Percentiles rank a stretch among this genome's conserved stretches.
phyloP scores from a whole-genome alignment of 805 yeast genomes.

The Candida nonsorbophila region DNA sequence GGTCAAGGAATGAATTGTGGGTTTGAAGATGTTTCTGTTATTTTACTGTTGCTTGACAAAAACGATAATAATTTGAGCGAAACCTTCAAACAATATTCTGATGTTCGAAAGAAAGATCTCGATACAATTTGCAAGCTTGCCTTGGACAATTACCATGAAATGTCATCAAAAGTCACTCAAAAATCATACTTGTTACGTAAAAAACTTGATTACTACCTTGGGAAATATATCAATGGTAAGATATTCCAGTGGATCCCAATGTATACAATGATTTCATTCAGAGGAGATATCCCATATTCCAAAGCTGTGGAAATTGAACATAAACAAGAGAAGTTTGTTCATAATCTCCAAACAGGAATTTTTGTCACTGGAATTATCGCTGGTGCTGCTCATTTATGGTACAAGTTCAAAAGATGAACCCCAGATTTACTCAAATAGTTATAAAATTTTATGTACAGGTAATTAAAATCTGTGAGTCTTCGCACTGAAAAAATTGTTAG shows the following conservation, averaged over 20 bases:
- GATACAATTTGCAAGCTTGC: slow-evolving; percentile 76
- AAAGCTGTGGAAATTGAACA: slow-evolving; percentile 52
- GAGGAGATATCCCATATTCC: slow-evolving; percentile 76
- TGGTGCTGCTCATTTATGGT: no score
- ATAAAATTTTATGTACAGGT: no score
- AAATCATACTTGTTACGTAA: slow-evolving; percentile 59
- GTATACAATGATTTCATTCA: slow-evolving; percentile 88
- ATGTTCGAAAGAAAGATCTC: slow-evolving; percentile 57
- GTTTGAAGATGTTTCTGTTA: slow-evolving; percentile 77
- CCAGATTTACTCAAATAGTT: no score
- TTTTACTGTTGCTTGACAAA: slow-evolving; percentile 44
- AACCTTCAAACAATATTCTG: slow-evolving; percentile 55
- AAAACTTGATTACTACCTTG: slow-evolving; percentile 59
- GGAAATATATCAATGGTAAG: slow-evolving; percentile 47
- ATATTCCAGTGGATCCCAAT: slow-evolving; percentile 67
- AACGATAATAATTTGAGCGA: slow-evolving; percentile 29
- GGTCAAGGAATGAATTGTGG: slow-evolving; percentile 98
- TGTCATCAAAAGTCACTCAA: slow-evolving; percentile 76
- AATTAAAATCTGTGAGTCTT: no score
- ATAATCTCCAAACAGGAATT: no score
- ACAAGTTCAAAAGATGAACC: no score
- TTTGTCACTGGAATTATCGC: no score
- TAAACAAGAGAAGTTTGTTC: slow-evolving; percentile 51
- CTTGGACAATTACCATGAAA: slow-evolving; percentile 74
- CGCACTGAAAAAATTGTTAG: no score